Conservation (phyloP, 225 moss, liverwort and hornwort species). For the Bryum argenteum region DNA sequence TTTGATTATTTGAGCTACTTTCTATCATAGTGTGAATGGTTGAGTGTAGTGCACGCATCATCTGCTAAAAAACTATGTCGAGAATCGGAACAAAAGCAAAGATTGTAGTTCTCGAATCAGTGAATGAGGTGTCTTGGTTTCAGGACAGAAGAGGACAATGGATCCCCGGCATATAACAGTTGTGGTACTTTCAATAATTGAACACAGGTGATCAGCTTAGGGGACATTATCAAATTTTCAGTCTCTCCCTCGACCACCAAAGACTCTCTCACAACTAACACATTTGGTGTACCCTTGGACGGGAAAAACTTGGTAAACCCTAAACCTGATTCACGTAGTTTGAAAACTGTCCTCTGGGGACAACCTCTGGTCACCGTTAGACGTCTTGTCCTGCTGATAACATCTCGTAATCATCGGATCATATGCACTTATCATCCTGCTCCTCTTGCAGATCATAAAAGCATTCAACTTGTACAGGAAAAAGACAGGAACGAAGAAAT, state of each 20-base stretch:
- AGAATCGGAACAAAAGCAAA: background rate
- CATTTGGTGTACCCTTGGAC: constrained; percentile 80
- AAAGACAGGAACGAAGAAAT: constrained; percentile 79
- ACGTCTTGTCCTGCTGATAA: constrained; percentile 14
- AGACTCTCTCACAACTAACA: constrained; percentile 85
- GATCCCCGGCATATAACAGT: constrained; percentile 9
- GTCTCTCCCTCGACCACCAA: constrained; percentile 80
- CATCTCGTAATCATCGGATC: background rate
- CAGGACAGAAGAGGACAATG: background rate
- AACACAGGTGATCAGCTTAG: constrained; percentile 84
- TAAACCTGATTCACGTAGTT: constrained; percentile 16
- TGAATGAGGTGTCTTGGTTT: background rate
- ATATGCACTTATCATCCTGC: constrained; percentile 21
- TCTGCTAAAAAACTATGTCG: background rate
- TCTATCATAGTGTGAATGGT: constrained; percentile 11
- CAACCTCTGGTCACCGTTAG: constrained; percentile 4
- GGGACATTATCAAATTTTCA: constrained; percentile 88
- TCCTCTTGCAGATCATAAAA: constrained; percentile 70
- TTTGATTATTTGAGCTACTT: background rate
- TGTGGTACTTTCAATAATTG: constrained; percentile 21
- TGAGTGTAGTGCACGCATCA: constrained; percentile 16
- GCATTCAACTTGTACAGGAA: constrained; percentile 84
- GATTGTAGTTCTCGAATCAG: constrained; percentile 3
- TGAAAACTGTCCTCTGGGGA: constrained; percentile 6
- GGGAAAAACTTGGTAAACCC: constrained; percentile 76